These are phyloP conservation scores for Lactarius akahatsu DNA, from an alignment of 768 basidiomycete species.

Conservation along the genomic window DNA sequence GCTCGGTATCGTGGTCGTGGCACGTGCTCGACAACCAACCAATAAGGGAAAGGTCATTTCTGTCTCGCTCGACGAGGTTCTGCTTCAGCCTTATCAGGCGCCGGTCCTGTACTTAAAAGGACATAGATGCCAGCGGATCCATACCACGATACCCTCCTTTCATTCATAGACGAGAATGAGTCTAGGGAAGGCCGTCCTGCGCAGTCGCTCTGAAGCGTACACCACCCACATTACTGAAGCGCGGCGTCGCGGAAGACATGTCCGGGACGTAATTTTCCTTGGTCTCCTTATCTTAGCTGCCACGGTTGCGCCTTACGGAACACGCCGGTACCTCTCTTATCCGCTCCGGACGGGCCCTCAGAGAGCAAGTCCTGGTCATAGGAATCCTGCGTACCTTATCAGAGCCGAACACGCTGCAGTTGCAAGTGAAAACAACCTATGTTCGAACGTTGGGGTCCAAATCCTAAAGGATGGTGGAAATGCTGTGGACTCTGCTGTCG, in stretches of 20 bases:
- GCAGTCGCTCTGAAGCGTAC: neutral
- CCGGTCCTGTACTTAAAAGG: neutral
- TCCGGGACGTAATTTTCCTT: slow-evolving; percentile 4
- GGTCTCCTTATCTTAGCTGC: slow-evolving; percentile 2
- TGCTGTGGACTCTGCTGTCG: slow-evolving; percentile 85
- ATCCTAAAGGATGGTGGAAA: slow-evolving; percentile 81
- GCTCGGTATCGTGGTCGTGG: neutral
- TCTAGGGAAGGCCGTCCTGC: neutral
- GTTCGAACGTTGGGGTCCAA: slow-evolving; percentile 81
- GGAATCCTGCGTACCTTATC: slow-evolving; percentile 59
- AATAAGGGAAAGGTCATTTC: too few relatives aligned
- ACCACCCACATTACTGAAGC: neutral
- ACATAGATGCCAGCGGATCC: neutral
- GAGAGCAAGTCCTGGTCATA: slow-evolving; percentile 12
- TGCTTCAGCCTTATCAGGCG: neutral
- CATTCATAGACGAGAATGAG: neutral
- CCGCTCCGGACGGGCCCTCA: slow-evolving; percentile 16
- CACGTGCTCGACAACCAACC: neutral
- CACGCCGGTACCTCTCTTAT: neutral
- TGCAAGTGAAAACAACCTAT: slow-evolving; percentile 82
- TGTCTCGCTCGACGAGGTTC: too few relatives aligned
- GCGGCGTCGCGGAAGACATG: slow-evolving; percentile 1
- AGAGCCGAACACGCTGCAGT: slow-evolving; percentile 79
- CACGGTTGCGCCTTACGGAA: neutral
- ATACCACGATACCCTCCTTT: neutral